These are phyloP conservation scores for Tricholoma bakamatsutake DNA, from an alignment of 768 basidiomycete species.

Conservation along the genomic window DNA sequence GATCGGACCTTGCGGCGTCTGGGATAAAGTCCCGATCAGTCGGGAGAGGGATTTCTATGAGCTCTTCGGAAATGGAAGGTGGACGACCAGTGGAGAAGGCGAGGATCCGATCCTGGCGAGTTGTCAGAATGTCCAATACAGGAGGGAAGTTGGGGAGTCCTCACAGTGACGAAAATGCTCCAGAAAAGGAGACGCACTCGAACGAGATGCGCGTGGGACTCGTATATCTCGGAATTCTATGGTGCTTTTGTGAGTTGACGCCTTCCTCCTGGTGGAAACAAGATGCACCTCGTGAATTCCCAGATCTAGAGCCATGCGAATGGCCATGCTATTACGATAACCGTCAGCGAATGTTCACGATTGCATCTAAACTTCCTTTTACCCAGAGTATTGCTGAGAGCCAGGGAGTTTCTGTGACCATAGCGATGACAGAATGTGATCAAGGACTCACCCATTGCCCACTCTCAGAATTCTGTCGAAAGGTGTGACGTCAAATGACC, in stretches of 20 bases:
- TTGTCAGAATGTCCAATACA: neutral
- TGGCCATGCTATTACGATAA: conserved; percentile 9
- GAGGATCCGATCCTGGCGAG: conserved; percentile 7
- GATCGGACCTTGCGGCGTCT: conserved; percentile 5
- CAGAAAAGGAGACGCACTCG: conserved; percentile 12
- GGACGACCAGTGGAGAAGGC: conserved; percentile 10
- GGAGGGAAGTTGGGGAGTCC: neutral
- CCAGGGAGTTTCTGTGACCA: neutral
- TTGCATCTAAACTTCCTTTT: neutral
- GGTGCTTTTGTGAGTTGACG: neutral
- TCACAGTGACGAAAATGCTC: conserved; percentile 12
- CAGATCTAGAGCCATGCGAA: conserved; percentile 13
- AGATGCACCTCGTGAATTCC: conserved; percentile 9
- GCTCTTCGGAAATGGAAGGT: conserved; percentile 11
- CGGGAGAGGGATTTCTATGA: conserved; percentile 15
- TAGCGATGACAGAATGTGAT: neutral
- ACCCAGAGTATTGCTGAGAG: conserved; percentile 14
- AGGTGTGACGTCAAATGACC: neutral
- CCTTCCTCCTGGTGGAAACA: neutral
- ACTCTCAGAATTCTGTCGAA: conserved; percentile 12
- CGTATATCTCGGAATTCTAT: conserved; percentile 10
- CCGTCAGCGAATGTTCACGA: neutral
- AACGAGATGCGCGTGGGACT: conserved; percentile 9
- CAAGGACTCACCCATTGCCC: conserved; percentile 12
- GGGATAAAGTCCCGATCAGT: conserved; percentile 11